These are phyloP conservation scores for Ilyonectria sp. DNA, from an alignment of 2,329 filamentous ascomycete species.

Conservation along the genomic window DNA sequence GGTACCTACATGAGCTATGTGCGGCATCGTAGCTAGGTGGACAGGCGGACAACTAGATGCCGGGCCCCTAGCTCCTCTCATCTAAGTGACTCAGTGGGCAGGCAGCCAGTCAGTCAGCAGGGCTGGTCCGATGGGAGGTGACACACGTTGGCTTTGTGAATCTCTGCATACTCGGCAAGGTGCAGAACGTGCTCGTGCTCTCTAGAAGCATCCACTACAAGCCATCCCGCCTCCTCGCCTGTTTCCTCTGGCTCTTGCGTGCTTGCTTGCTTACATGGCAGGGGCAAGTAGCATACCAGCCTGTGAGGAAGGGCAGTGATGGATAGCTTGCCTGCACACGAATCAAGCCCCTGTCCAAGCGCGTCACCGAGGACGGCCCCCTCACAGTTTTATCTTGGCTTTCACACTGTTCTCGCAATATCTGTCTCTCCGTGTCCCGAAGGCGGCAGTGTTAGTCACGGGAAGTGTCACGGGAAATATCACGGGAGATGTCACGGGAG, in stretches of 20 bases:
- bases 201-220: not conserved
- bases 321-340: not conserved
- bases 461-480: not conserved
- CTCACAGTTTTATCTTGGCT: conserved; percentile 6
- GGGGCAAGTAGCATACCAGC: not conserved
- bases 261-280: not conserved
- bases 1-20: not conserved
- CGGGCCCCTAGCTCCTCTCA: not conserved
- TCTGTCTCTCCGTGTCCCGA: conserved; percentile 16
- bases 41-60: not conserved
- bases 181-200: not conserved
- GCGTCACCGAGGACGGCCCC: conserved; percentile 1
- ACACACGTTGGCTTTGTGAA: not conserved
- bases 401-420: conserved; percentile 17
- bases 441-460: not conserved
- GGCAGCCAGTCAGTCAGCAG: conserved; percentile 1
- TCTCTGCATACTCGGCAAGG: not conserved
- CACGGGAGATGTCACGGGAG: no score
- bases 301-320: not conserved
- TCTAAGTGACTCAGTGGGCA: not conserved
- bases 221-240: not conserved
- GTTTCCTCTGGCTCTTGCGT: not conserved
- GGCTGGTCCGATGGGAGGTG: not conserved
- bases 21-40: not conserved
- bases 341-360: conserved; percentile 4